These are phyloP conservation scores for Magnaporthiopsis poae DNA, from an alignment of 2,329 filamentous ascomycete species.

Conservation along the genomic window DNA sequence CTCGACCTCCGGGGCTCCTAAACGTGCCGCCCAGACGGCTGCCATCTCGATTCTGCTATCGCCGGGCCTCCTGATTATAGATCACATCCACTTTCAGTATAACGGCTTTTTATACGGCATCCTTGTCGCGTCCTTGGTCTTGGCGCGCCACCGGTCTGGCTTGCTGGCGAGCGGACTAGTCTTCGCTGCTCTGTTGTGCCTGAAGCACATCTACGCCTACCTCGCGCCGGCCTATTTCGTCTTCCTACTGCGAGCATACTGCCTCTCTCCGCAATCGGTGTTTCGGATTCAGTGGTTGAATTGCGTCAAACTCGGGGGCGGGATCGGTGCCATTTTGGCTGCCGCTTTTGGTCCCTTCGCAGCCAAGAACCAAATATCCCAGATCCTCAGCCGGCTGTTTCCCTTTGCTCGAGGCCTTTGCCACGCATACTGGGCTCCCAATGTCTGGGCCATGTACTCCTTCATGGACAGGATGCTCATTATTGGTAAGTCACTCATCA, in stretches of 20 bases:
- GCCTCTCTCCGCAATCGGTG: slow-evolving; percentile 65
- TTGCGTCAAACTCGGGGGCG: slow-evolving; percentile 68
- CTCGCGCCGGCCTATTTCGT: slow-evolving; percentile 93
- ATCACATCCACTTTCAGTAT: slow-evolving; percentile 98
- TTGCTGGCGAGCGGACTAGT: slow-evolving; percentile 69
- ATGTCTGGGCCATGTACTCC: slow-evolving; percentile 93
- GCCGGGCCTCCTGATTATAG: slow-evolving; percentile 88
- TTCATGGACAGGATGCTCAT: slow-evolving; percentile 80
- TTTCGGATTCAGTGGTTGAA: slow-evolving; percentile 70
- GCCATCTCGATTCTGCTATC: slow-evolving; percentile 85
- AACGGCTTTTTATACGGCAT: slow-evolving; percentile 94
- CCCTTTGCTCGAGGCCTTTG: slow-evolving; percentile 89
- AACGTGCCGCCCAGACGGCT: slow-evolving; percentile 70
- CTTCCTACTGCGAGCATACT: slow-evolving; percentile 81
- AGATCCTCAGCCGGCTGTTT: slow-evolving; percentile 76
- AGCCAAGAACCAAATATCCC: slow-evolving; percentile 69
- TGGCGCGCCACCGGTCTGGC: slow-evolving; percentile 66
- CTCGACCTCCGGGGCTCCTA: slow-evolving; percentile 54
- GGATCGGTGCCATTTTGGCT: slow-evolving; percentile 61
- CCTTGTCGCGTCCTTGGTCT: slow-evolving; percentile 73
- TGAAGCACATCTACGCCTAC: slow-evolving; percentile 98
- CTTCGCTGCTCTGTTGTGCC: slow-evolving; percentile 77
- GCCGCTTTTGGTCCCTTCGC: slow-evolving; percentile 86
- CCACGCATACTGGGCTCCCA: slow-evolving; percentile 97
- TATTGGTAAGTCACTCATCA: slow-evolving; percentile 46